Evolutionary conservation across 306 rosid genomes (phyloP), one percentile per base, ranked within the genome.

Genomic region (Leucaena leucocephala): DNA sequence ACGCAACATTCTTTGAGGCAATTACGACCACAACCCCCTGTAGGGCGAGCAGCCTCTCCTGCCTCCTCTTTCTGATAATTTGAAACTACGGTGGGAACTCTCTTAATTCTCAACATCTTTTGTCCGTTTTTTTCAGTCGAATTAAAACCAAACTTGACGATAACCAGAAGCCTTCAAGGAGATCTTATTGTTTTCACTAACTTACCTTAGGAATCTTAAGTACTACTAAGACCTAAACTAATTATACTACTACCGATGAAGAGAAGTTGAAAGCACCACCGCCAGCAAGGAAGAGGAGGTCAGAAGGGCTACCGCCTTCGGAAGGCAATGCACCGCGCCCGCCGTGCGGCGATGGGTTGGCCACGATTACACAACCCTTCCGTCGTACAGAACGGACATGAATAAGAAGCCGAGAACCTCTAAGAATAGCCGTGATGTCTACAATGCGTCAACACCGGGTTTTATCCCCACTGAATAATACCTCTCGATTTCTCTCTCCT

Each of bases 281-380:
- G 22, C 98, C 99, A 6, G 99, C 98, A 3, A 95, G 99, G 82
- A 95, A 95, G 84, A 95, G 97, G 69, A 95, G 99, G 84, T 95
- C 99, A 55, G 99, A 93, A 21, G 99, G 99, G 73, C 94, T 91
- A 12, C 99, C 99, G 78, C 99, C 99, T 85, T 95, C 99, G 57
- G 98, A 95, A 71, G 99, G 99, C 89, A 95, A 78, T 59, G 99
- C 99, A 62, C 99, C 98, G 79, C 97, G 98, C 84, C 97, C 98
- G 82, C 98, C 97, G 97, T 95, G 98, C 87, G 98, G 98, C 89
- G 97, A 90, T 87, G 98, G 98, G 90, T 89, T 95, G 91, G 82
- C 85, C 68, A 86, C 91, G 46, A 82, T 85, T 72, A 90, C 85
- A 80, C 96, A 90, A 87, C 96, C 98, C 91, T 84, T 88, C 65